Evolutionary conservation across 495 filamentous ascomycete species (phyloP).

Genomic region (Rostrohypoxylon terebratum): DNA sequence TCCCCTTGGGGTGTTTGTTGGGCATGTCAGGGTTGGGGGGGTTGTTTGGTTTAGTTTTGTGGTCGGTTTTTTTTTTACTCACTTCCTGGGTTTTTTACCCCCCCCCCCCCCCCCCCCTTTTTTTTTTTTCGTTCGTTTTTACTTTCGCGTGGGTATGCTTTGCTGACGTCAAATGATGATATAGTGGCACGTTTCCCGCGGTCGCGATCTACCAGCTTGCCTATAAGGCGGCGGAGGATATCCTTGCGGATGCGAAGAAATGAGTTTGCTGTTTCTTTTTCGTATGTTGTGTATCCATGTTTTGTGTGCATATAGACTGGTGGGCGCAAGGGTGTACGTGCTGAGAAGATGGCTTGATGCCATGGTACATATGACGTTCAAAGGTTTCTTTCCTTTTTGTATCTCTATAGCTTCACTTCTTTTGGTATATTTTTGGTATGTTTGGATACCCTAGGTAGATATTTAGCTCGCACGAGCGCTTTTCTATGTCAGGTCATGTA

Average conservation of each 20-base stretch:
- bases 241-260: constrained; percentile 49
- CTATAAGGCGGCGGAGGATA: constrained; percentile 68
- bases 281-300: too few relatives aligned
- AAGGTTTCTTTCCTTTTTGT: not conserved
- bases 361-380: not conserved
- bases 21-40: too few relatives aligned
- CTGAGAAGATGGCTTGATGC: not conserved
- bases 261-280: not conserved
- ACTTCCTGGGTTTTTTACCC: too few relatives aligned
- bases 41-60: too few relatives aligned
- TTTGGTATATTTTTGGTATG: not conserved
- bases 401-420: not conserved
- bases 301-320: not conserved
- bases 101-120: too few relatives aligned
- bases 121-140: not conserved
- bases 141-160: too few relatives aligned
- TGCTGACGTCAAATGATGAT: not conserved
- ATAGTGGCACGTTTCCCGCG: constrained; percentile 58
- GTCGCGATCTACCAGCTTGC: constrained; percentile 65
- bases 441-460: constrained; percentile 9
- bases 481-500: not conserved
- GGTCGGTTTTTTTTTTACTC: too few relatives aligned
- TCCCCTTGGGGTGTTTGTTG: too few relatives aligned
- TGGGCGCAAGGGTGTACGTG: not conserved
- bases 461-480: not conserved